Evolutionary conservation across 2,329 filamentous ascomycete species (phyloP).

Genomic region (Alternaria rosae): DNA sequence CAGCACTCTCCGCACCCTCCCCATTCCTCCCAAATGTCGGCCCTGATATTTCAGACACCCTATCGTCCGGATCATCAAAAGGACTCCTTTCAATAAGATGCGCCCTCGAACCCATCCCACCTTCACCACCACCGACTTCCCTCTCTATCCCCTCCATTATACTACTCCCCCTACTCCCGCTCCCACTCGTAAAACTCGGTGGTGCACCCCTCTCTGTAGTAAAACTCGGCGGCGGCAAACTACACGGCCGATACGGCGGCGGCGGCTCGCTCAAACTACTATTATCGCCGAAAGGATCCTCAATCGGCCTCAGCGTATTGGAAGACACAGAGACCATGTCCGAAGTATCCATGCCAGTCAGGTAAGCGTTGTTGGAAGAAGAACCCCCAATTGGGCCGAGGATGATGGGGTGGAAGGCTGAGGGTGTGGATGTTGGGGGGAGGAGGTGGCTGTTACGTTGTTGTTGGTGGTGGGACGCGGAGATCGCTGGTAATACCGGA

Average conservation of each 20-base stretch:
- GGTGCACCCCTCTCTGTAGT: slow-evolving; percentile 23
- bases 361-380: slow-evolving; percentile 45
- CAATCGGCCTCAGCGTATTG: slow-evolving; percentile 29
- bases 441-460: slow-evolving; percentile 15
- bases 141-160: too few species aligned
- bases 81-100: slow-evolving; percentile 41
- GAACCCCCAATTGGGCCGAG: too few species aligned
- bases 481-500: background rate
- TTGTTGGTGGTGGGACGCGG: slow-evolving; percentile 18
- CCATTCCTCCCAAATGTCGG: slow-evolving; percentile 22
- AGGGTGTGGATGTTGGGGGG: slow-evolving; percentile 21
- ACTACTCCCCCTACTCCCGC: too few species aligned
- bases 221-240: slow-evolving; percentile 38
- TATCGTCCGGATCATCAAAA: slow-evolving; percentile 45
- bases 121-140: too few species aligned
- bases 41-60: slow-evolving; percentile 40
- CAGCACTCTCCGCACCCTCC: slow-evolving; percentile 37
- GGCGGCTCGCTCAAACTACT: slow-evolving; percentile 43
- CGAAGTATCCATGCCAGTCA: slow-evolving; percentile 50
- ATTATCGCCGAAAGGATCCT: slow-evolving; percentile 41
- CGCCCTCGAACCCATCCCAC: slow-evolving; percentile 3
- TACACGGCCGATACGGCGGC: slow-evolving; percentile 48
- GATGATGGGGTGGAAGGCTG: slow-evolving; percentile 39
- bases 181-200: slow-evolving; percentile 37
- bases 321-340: slow-evolving; percentile 44